Conservation (phyloP, 139 green algal genomes). For the Micractinium sp. region DNA sequence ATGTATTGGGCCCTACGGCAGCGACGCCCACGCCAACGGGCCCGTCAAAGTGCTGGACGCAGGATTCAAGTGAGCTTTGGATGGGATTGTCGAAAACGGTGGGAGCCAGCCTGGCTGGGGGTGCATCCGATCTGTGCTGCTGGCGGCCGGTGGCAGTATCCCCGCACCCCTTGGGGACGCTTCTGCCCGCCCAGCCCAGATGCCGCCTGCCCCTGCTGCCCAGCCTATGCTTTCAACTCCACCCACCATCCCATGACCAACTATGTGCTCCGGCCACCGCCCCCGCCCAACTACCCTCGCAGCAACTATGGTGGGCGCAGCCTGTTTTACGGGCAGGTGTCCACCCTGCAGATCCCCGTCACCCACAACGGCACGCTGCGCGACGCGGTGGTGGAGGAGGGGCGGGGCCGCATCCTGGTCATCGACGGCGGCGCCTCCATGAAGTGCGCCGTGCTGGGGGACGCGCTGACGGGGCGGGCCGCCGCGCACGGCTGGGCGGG, state of each 20-base stretch:
- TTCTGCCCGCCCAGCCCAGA: too few species aligned
- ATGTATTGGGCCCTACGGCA: background rate
- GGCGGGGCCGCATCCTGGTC: background rate
- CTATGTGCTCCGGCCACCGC: too few species aligned
- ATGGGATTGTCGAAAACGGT: too few species aligned
- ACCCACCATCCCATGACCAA: too few species aligned
- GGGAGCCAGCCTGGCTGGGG: too few species aligned
- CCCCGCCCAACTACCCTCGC: too few species aligned
- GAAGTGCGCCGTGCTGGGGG: background rate
- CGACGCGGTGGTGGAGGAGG: constrained; percentile 1
- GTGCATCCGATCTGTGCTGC: too few species aligned
- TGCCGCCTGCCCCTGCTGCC: too few species aligned
- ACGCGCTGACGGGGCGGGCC: background rate
- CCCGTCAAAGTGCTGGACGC: background rate
- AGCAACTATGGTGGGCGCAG: background rate
- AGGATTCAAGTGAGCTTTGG: background rate
- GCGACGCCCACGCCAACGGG: background rate
- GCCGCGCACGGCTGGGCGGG: background rate
- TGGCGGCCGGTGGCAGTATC: too few species aligned
- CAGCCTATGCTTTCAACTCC: too few species aligned
- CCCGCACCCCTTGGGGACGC: too few species aligned
- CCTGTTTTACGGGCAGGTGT: constrained; percentile 1
- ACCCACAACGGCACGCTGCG: background rate
- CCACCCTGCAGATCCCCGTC: background rate
- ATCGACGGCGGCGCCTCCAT: background rate